These are phyloP conservation scores for Fraxinus anomala DNA, from an alignment of 257 asterid genomes.

Conservation along the genomic window DNA sequence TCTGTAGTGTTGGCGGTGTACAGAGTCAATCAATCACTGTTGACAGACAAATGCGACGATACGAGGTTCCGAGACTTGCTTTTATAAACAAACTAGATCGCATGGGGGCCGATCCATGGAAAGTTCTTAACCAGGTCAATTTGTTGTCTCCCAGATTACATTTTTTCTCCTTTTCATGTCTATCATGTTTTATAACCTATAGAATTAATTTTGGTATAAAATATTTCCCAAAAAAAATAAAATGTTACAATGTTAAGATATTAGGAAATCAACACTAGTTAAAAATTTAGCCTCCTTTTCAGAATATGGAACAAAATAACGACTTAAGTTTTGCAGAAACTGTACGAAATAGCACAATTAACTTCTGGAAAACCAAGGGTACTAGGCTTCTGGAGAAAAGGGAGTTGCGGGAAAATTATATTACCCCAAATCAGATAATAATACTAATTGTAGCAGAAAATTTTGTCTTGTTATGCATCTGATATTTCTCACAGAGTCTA, in stretches of 20 bases:
- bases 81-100: conserved; percentile 95
- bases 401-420: neutral
- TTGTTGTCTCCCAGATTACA: neutral
- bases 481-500: neutral
- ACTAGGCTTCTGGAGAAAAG: neutral
- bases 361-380: neutral
- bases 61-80: conserved; percentile 95
- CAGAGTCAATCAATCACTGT: conserved; percentile 99
- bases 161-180: too few species aligned
- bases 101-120: conserved; percentile 99
- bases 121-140: conserved; percentile 89
- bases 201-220: too few species aligned
- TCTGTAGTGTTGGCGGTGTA: conserved; percentile 98
- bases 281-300: conserved; percentile 7
- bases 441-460: neutral
- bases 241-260: neutral
- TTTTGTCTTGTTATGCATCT: neutral
- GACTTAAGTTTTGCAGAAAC: conserved; percentile 6
- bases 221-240: neutral
- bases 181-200: too few species aligned
- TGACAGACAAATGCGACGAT: conserved; percentile 99
- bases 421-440: neutral
- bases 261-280: neutral
- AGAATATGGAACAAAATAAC: neutral
- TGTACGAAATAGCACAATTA: neutral